A percentile compares a stretch with the other conserved stretches of the same genome.
These are phyloP conservation scores for Alternaria infectoria DNA, from an alignment of 2,329 filamentous ascomycete species.

Conservation along the genomic window DNA sequence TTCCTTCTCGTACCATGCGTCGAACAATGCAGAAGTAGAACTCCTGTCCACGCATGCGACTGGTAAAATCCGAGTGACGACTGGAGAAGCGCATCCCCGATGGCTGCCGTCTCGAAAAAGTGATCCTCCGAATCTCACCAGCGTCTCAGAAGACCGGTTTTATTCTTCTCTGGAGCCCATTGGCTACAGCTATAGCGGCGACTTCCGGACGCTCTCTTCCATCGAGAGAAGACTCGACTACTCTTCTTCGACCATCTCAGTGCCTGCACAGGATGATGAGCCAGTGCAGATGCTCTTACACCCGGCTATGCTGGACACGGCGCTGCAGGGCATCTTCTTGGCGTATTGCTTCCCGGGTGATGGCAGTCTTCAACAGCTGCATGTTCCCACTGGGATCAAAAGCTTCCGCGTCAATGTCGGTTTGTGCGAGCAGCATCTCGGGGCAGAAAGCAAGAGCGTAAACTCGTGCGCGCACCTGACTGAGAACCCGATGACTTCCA, in stretches of 20 bases:
- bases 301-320: neutral
- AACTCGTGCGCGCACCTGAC: neutral
- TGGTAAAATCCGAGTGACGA: neutral
- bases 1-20: neutral
- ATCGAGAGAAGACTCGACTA: neutral
- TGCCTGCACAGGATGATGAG: neutral
- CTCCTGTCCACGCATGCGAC: neutral
- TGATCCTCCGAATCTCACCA: neutral
- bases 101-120: neutral
- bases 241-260: neutral
- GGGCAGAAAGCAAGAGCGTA: neutral
- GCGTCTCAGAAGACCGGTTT: neutral
- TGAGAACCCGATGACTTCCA: neutral
- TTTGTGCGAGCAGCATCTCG: neutral
- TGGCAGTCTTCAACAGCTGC: neutral
- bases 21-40: neutral
- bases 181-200: neutral
- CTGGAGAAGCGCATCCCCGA: neutral
- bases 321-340: neutral
- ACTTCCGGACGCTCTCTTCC: neutral
- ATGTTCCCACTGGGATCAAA: constrained; percentile 20
- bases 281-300: neutral
- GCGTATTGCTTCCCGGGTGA: neutral
- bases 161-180: neutral
- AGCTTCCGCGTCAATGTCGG: constrained; percentile 25